Conservation (phyloP, 257 asterid species). For the Ballota nigra region DNA sequence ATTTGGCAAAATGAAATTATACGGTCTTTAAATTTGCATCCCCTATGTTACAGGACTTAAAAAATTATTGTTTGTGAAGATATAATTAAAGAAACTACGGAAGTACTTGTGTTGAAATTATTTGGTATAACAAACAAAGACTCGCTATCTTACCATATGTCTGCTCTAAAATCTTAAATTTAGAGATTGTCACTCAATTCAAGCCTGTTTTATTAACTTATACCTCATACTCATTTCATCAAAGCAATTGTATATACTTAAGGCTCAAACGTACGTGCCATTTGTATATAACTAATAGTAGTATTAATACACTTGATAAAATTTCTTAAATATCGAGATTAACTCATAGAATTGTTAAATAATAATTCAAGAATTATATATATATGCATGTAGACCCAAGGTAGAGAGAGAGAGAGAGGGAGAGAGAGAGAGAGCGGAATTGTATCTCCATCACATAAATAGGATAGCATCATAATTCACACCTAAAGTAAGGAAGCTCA, state of each 20-base stretch:
- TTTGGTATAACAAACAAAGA: background rate
- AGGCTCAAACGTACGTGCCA: no score
- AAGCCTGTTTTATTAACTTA: no score
- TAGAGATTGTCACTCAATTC: background rate
- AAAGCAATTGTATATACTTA: no score
- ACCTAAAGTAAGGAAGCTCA: conserved; percentile 11
- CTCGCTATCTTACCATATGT: background rate
- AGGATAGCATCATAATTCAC: conserved; percentile 16
- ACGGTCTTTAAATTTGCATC: no score
- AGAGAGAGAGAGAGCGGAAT: background rate
- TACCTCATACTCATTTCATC: no score
- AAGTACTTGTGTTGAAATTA: background rate
- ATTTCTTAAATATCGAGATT: background rate
- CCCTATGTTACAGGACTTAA: no score
- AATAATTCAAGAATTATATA: background rate
- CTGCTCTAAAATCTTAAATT: background rate
- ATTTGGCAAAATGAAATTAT: no score
- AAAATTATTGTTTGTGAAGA: no score
- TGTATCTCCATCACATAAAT: conserved; percentile 24
- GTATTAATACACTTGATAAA: background rate
- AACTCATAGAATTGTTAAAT: background rate
- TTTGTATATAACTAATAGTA: no score
- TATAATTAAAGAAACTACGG: no score
- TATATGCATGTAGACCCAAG: conserved; percentile 7
- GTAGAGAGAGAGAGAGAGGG: background rate